These are phyloP conservation scores for Colletotrichum paranaense DNA, from an alignment of 2,329 filamentous ascomycete genomes.

Conservation along the genomic window DNA sequence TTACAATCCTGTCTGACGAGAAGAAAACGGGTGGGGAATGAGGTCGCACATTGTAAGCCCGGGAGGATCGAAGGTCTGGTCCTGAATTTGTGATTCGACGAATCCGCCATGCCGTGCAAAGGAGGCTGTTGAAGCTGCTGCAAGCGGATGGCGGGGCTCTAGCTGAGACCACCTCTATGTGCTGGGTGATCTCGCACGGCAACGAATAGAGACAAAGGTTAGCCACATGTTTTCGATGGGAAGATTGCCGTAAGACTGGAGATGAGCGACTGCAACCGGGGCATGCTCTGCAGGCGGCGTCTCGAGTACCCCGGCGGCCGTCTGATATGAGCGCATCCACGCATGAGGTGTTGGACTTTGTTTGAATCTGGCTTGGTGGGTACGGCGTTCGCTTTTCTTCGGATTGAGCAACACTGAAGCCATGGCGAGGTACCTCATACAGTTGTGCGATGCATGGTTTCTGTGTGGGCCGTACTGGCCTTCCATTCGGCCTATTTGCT, in stretches of 20 bases:
- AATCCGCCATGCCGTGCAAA: conserved; percentile 22
- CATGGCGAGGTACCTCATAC: neutral
- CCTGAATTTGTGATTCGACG: conserved; percentile 23
- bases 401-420: neutral
- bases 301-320: neutral
- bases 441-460: neutral
- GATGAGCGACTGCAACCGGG: conserved; percentile 24
- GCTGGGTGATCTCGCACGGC: conserved; percentile 26
- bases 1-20: conserved; percentile 22
- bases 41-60: conserved; percentile 18
- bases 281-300: conserved; percentile 4
- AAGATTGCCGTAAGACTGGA: conserved; percentile 14
- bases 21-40: conserved; percentile 1
- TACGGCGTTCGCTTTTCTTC: neutral
- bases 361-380: neutral
- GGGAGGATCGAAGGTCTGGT: conserved; percentile 6
- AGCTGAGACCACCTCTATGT: conserved; percentile 23
- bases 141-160: conserved; percentile 22
- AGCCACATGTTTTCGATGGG: conserved; percentile 25
- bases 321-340: neutral
- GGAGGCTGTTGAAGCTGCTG: conserved; percentile 20
- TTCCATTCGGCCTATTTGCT: neutral
- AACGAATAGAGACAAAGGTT: conserved; percentile 27
- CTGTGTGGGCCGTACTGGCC: neutral
- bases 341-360: neutral